Conservation (phyloP, 2,329 filamentous ascomycete genomes). For the Colletotrichum siamense region DNA sequence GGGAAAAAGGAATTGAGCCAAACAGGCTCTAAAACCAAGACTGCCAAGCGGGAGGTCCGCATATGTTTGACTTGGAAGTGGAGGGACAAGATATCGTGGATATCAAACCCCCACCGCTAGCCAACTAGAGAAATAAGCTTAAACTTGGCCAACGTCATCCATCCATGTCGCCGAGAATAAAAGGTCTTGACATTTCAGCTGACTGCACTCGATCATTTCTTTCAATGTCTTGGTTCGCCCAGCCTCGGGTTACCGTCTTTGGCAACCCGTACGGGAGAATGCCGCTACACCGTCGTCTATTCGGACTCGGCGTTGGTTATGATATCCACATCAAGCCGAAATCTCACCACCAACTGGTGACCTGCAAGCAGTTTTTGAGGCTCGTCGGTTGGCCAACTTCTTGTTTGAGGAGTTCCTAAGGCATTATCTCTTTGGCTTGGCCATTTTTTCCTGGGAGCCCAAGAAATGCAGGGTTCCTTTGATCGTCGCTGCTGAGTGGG, state of each 20-base stretch:
- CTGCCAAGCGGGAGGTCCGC: conserved; percentile 8
- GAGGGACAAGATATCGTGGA: conserved; percentile 10
- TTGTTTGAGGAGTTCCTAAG: neutral
- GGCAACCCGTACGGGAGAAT: conserved; percentile 18
- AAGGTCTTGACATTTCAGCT: conserved; percentile 2
- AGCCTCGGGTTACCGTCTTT: conserved; percentile 11
- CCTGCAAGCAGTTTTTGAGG: neutral
- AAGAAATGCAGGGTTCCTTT: neutral
- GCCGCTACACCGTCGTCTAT: neutral
- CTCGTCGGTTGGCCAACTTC: neutral
- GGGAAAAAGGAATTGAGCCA: neutral
- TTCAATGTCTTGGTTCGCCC: neutral
- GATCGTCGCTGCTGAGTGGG: neutral
- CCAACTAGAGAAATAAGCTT: conserved; percentile 20
- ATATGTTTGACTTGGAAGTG: conserved; percentile 4
- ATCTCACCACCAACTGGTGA: neutral
- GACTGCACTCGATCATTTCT: neutral
- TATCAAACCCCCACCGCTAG: neutral
- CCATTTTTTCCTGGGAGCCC: neutral
- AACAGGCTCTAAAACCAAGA: neutral
- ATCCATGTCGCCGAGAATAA: conserved; percentile 17
- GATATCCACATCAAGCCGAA: neutral
- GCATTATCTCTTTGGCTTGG: neutral
- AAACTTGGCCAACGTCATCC: conserved; percentile 23
- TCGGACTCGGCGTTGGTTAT: conserved; percentile 5